phyloP scores from a whole-genome alignment of 805 yeast species.

The Brettanomyces nanus region DNA sequence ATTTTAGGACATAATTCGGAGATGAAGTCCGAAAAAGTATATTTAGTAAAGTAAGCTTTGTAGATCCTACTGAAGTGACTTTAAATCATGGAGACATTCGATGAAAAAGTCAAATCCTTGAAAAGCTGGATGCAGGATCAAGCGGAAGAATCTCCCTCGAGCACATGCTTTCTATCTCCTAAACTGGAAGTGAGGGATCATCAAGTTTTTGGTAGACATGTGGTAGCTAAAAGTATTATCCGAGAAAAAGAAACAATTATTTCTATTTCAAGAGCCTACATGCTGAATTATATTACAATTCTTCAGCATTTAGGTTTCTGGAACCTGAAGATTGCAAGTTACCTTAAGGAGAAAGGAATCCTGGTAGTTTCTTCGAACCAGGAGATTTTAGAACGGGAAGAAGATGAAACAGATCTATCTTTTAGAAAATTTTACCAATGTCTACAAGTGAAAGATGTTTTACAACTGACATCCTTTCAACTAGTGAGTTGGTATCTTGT shows the following conservation, averaged over 20 bases:
- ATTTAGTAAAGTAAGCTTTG: too few relatives aligned
- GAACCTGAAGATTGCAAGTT: constrained; percentile 5
- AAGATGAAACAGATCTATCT: background rate
- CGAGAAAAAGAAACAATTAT: constrained; percentile 36
- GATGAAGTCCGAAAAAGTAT: too few relatives aligned
- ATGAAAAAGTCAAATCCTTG: background rate
- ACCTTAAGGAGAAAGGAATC: constrained; percentile 1
- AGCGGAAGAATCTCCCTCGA: background rate
- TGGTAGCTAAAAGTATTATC: constrained; percentile 37
- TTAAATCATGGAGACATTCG: too few relatives aligned
- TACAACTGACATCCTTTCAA: constrained; percentile 50
- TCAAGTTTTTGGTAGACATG: constrained; percentile 47
- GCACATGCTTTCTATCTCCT: background rate
- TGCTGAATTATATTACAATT: constrained; percentile 51
- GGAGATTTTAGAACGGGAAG: background rate
- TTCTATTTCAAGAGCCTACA: constrained; percentile 47
- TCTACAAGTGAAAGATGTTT: constrained; percentile 24
- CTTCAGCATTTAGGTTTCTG: constrained; percentile 31
- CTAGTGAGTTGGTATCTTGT: constrained; percentile 42
- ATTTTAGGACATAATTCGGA: too few relatives aligned
- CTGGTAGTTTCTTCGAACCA: background rate
- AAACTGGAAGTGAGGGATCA: background rate
- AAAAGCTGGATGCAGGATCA: background rate
- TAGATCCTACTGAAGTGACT: too few relatives aligned
- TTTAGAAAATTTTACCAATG: constrained; percentile 10